phyloP scores from a whole-genome alignment of 345 rosid species.

The sweet orange (Citrus sinensis) region DVS_A1.0 CM039163.1:4791501-4792000 shows the following conservation, averaged over 20 bases:
- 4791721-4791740: slow-evolving; percentile 15
- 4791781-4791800: not conserved
- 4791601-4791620: slow-evolving; percentile 3
- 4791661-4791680: slow-evolving; percentile 55
- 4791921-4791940: not conserved
- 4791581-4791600: slow-evolving; percentile 12
- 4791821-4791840: not conserved
- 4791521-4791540: slow-evolving; percentile 47
- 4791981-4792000: not conserved
- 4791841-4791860: not conserved
- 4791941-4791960: not conserved
- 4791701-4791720: slow-evolving; percentile 81
- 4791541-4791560: slow-evolving; percentile 69
- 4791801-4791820: not conserved
- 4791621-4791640: not conserved
- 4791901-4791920: not conserved
- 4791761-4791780: not conserved
- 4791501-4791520: slow-evolving; percentile 45
- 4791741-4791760: not conserved
- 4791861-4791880: not conserved
- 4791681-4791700: slow-evolving; percentile 47
- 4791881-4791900: not conserved
- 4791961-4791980: not conserved
- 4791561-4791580: slow-evolving; percentile 53
- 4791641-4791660: not conserved